These are phyloP conservation scores for Centrapalus pauciflorus DNA, from an alignment of 129 eudicot species.

Conservation along the genomic window DNA sequence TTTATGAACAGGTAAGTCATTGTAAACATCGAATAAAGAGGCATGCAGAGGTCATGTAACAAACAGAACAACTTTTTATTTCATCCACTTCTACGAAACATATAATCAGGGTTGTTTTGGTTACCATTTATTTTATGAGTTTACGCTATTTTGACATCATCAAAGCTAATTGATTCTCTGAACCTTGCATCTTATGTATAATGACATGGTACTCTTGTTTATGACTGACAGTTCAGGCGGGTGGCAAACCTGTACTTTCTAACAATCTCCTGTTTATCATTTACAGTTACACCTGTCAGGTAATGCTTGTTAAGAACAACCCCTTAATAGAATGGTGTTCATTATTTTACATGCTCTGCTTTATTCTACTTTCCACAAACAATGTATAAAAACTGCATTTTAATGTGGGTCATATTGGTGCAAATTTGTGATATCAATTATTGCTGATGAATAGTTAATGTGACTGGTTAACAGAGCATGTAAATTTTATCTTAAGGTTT, in stretches of 20 bases:
- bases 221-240: slow-evolving; percentile 92
- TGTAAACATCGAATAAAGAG: background rate
- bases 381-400: background rate
- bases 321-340: slow-evolving; percentile 85
- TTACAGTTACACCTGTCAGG: too few relatives aligned
- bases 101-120: background rate
- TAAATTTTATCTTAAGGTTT: too few relatives aligned
- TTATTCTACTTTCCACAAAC: background rate
- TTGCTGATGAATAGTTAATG: too few relatives aligned
- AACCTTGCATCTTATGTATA: slow-evolving; percentile 11
- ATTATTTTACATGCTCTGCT: slow-evolving; percentile 42
- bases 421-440: too few relatives aligned
- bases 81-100: background rate
- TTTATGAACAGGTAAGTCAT: slow-evolving; percentile 86
- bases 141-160: background rate
- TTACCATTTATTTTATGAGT: background rate
- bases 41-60: too few relatives aligned
- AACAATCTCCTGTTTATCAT: too few relatives aligned
- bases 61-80: too few relatives aligned
- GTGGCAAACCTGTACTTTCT: slow-evolving; percentile 98
- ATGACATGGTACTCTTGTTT: slow-evolving; percentile 23
- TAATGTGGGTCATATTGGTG: too few relatives aligned
- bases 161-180: slow-evolving; percentile 1
- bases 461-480: too few relatives aligned
- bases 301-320: too few relatives aligned